These are phyloP conservation scores for Apiotrichum laibachii DNA, from an alignment of 1,284 basidiomycete genomes.

Conservation along the genomic window DNA sequence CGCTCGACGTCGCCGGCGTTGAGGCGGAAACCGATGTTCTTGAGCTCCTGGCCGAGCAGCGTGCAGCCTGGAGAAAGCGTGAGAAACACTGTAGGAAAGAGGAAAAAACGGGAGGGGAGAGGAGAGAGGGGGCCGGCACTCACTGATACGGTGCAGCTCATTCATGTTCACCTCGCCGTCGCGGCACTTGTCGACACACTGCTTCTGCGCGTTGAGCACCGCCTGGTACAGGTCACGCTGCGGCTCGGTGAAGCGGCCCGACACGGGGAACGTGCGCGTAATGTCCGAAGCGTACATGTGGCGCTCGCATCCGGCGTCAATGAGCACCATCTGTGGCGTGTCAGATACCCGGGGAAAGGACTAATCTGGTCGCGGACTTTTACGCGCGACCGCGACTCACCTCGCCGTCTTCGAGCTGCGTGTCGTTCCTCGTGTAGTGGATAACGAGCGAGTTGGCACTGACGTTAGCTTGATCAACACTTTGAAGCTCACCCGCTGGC, in stretches of 20 bases:
- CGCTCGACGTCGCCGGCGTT: constrained; percentile 66
- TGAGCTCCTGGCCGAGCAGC: constrained; percentile 69
- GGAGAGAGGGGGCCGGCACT: too few species aligned
- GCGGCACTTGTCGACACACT: constrained; percentile 52
- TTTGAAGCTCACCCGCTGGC: constrained; percentile 69
- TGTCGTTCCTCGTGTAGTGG: constrained; percentile 88
- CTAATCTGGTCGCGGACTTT: too few species aligned
- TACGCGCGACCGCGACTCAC: too few species aligned
- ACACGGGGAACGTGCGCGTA: constrained; percentile 86
- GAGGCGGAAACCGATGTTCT: constrained; percentile 76
- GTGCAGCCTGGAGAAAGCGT: constrained; percentile 56
- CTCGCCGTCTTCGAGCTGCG: constrained; percentile 67
- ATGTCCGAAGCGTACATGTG: constrained; percentile 95
- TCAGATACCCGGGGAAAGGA: too few species aligned
- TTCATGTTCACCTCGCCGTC: constrained; percentile 64
- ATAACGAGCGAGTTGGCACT: constrained; percentile 80
- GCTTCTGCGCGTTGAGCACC: constrained; percentile 56
- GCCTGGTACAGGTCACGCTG: constrained; percentile 84
- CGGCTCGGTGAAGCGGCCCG: constrained; percentile 71
- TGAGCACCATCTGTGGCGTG: constrained; percentile 60
- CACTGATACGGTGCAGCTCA: constrained; percentile 71
- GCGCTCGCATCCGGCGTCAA: constrained; percentile 88
- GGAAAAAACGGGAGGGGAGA: too few species aligned
- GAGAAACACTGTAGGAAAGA: background rate
- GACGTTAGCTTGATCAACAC: constrained; percentile 34